Base-by-base conservation (phyloP, 371 early-diverging fungal species). In the Rhizomucor pusillus region DNA sequence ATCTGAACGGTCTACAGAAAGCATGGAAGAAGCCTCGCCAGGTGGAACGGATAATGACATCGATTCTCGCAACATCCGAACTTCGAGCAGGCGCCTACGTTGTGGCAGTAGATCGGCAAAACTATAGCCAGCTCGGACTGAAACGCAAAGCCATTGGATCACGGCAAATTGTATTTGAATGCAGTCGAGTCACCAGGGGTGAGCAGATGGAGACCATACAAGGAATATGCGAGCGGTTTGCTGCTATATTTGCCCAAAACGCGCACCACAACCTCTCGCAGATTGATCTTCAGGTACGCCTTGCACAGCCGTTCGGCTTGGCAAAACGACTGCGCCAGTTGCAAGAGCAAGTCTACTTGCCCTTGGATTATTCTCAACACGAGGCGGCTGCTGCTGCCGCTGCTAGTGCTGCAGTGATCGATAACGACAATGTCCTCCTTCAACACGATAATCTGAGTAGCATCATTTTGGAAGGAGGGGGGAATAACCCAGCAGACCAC, bases 131-230 rank as follows among this genome's bases (percentile, higher is more conserved):
- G 37, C 47, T 66, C 18, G 67, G 67, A 10, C 37, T 66, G 40
- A 56, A 53, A 41, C 55, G 51, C 13, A 59, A 56, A 45, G 55
- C 59, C 3, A 9, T 59, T 3, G 59, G 59, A 0, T 39, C 51
- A 22, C 59, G 64, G 14, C 64, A 64, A 34, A 47, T 64, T 25
- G 64, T 64, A 13, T 64, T 64, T 56, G 64, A 64, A 59, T 56
- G 56, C 43, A 19, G 43, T 9, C 52, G 51, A 14, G 33, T 64
- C 19, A 43, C 47, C 11, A 50, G 52, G 6, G 40, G 52, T 37
- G 54, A 62, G 24, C 67, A 66, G 44, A 62, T 59, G 20, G 56
- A 55, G 13, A 47, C 52, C 19, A 35, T 66, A 14, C 45, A 47
- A 3, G 57, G 59, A 10, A 25, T 66, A 2, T 62, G 67, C 43